phyloP scores from a whole-genome alignment of 345 rosid genomes.

The Zanthoxylum bungeanum region DNA sequence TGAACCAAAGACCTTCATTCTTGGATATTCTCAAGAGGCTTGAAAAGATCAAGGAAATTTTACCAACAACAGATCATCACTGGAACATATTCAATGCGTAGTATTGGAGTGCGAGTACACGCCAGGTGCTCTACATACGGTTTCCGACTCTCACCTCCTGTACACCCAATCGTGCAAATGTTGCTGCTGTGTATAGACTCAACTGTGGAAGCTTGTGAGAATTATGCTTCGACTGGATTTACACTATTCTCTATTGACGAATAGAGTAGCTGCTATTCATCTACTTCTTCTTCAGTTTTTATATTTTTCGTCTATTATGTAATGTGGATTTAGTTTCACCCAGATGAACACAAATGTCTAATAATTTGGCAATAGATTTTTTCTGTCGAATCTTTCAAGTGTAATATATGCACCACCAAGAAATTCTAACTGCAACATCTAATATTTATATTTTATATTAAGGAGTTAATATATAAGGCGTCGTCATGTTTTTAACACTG shows the following conservation, averaged over 20 bases:
- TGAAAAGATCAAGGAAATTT: conserved; percentile 76
- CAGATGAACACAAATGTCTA: not conserved
- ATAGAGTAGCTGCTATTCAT: not conserved
- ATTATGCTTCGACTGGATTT: conserved; percentile 9
- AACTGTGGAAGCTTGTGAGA: conserved; percentile 14
- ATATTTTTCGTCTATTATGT: not conserved
- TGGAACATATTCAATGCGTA: conserved; percentile 80
- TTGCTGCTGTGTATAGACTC: conserved; percentile 23
- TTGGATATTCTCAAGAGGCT: conserved; percentile 90
- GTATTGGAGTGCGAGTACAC: conserved; percentile 7
- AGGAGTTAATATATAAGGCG: too few species aligned
- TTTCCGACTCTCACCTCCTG: not conserved
- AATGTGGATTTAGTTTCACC: not conserved
- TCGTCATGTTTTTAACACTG: too few species aligned
- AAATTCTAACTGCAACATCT: too few species aligned
- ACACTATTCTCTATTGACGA: not conserved
- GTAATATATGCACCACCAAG: too few species aligned
- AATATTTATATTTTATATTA: too few species aligned
- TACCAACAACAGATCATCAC: conserved; percentile 61
- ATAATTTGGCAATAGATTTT: not conserved
- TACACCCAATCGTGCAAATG: conserved; percentile 13
- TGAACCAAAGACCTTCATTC: conserved; percentile 86
- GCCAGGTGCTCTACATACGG: not conserved
- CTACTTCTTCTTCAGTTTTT: not conserved
- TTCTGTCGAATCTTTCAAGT: not conserved